phyloP scores from a whole-genome alignment of 768 basidiomycete genomes.

The Mycena alexandri region DNA sequence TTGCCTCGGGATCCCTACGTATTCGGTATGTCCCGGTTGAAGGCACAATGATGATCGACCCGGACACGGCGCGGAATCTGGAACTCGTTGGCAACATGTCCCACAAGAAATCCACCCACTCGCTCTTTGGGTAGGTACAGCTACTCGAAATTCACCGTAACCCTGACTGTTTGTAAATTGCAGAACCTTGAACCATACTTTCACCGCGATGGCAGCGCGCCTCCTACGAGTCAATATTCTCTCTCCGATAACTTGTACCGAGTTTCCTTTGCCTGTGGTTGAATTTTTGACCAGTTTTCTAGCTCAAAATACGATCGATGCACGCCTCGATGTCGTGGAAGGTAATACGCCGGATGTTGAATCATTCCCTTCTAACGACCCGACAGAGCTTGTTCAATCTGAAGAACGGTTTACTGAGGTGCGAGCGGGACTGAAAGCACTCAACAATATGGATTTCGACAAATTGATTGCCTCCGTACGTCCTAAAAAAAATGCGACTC shows the following conservation, averaged over 20 bases:
- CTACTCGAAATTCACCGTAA: background rate
- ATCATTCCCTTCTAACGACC: conserved; percentile 19
- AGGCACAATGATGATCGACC: conserved; percentile 96
- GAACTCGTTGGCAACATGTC: conserved; percentile 88
- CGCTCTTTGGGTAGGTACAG: conserved; percentile 78
- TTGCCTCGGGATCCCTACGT: conserved; percentile 75
- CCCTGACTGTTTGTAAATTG: conserved; percentile 50
- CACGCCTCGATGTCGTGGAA: conserved; percentile 89
- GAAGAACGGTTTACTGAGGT: conserved; percentile 82
- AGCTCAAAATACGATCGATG: conserved; percentile 78
- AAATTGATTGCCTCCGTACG: conserved; percentile 81
- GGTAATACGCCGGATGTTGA: conserved; percentile 54
- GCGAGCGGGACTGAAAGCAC: conserved; percentile 73
- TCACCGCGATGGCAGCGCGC: conserved; percentile 90
- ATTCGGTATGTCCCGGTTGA: conserved; percentile 85
- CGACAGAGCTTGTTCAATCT: conserved; percentile 77
- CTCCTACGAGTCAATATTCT: conserved; percentile 85
- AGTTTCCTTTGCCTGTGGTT: background rate
- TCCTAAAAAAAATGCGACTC: background rate
- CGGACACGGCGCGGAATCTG: conserved; percentile 88
- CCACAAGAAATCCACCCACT: conserved; percentile 75
- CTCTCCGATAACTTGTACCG: conserved; percentile 80
- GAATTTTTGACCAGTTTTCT: background rate
- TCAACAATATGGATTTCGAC: conserved; percentile 90
- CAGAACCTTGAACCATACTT: conserved; percentile 84